phyloP scores from a whole-genome alignment of 768 basidiomycete genomes.

The Calocybe gangraenosa region DNA sequence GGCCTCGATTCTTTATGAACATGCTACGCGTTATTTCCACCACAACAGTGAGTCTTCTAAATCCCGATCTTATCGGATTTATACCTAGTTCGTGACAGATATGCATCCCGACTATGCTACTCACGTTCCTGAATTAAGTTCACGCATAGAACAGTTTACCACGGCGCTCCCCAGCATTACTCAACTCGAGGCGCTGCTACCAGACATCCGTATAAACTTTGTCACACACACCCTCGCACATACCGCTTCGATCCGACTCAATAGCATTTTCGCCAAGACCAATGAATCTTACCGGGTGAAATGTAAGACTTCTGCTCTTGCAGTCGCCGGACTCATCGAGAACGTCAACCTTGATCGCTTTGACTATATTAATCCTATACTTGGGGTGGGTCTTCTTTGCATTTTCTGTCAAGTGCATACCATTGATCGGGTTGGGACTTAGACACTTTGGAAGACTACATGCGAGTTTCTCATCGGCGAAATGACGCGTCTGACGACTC shows the following conservation, averaged over 20 bases:
- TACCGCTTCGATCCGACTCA: constrained; percentile 22
- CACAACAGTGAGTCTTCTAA: neutral
- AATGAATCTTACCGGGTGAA: constrained; percentile 34
- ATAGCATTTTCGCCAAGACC: constrained; percentile 16
- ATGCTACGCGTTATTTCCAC: neutral
- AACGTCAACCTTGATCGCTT: constrained; percentile 33
- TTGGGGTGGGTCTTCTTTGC: constrained; percentile 37
- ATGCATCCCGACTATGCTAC: constrained; percentile 17
- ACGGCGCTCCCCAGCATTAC: constrained; percentile 6
- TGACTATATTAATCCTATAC: constrained; percentile 40
- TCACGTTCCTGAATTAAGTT: constrained; percentile 21
- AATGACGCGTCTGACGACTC: constrained; percentile 31
- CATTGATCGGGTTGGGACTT: constrained; percentile 4
- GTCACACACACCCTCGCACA: constrained; percentile 24
- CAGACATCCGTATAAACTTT: constrained; percentile 14
- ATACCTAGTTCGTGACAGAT: constrained; percentile 12
- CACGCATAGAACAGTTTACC: constrained; percentile 20
- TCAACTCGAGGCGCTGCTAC: constrained; percentile 6
- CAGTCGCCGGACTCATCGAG: constrained; percentile 32
- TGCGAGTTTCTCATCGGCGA: constrained; percentile 41
- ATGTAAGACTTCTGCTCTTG: constrained; percentile 34
- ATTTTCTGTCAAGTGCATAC: constrained; percentile 1
- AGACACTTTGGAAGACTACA: constrained; percentile 43
- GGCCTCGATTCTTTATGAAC: constrained; percentile 4
- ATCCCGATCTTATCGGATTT: neutral